phyloP scores from a whole-genome alignment of 140 eudicot species.

The Anethum foeniculum region DNA sequence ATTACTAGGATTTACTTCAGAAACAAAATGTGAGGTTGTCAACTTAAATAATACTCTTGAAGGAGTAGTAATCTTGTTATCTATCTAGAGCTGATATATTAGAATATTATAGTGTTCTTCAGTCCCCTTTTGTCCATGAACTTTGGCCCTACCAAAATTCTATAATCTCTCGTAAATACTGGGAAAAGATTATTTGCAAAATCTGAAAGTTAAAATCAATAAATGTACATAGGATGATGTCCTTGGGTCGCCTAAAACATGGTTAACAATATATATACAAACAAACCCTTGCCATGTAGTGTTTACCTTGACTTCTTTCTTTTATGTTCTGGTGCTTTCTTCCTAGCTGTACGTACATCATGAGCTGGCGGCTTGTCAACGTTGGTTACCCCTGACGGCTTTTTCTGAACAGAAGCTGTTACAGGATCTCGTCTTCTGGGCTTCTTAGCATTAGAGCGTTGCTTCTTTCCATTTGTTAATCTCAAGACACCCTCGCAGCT shows the following conservation, averaged over 20 bases:
- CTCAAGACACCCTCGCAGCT: conserved; percentile 15
- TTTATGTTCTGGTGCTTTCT: conserved; percentile 14
- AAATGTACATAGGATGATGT: not conserved
- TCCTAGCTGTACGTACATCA: conserved; percentile 12
- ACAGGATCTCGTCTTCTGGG: not conserved
- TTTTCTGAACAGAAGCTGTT: conserved; percentile 7
- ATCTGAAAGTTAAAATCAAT: not conserved
- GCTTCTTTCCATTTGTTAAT: conserved; percentile 16
- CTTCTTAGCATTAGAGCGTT: not conserved
- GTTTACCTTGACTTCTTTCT: conserved; percentile 27
- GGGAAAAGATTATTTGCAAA: not conserved
- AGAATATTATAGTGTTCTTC: not conserved
- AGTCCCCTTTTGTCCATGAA: not conserved
- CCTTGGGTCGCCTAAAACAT: not conserved
- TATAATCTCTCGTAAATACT: not conserved
- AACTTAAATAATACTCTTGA: not conserved
- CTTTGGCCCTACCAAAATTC: not conserved
- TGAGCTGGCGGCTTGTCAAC: conserved; percentile 12
- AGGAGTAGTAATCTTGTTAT: not conserved
- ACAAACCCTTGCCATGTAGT: not conserved
- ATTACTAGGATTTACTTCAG: not conserved
- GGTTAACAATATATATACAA: not conserved
- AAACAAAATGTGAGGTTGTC: not conserved
- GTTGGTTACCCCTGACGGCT: not conserved
- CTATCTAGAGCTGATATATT: not conserved